Percentiles rank a stretch among this genome's conserved stretches.
phyloP scores from a whole-genome alignment of 2,329 filamentous ascomycete species.

The Trichophyton mentagrophytes region DNA sequence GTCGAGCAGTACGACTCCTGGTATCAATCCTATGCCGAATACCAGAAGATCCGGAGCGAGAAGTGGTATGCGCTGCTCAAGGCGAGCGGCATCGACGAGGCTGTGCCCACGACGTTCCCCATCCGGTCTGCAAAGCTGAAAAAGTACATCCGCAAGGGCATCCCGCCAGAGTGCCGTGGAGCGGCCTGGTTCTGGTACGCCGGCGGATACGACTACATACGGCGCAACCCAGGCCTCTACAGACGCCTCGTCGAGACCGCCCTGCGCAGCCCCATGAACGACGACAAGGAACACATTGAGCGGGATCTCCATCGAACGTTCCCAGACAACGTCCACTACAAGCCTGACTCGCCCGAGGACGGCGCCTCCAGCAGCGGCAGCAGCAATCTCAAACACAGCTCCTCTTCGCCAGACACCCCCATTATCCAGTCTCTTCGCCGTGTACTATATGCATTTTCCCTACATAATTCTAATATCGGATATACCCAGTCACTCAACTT shows the following conservation, averaged over 20 bases:
- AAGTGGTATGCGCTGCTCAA: constrained; percentile 75
- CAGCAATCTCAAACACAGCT: constrained; percentile 26
- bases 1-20: constrained; percentile 69
- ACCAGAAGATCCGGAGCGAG: constrained; percentile 58
- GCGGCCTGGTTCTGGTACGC: constrained; percentile 96
- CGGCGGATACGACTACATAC: constrained; percentile 66
- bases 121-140: constrained; percentile 71
- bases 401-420: constrained; percentile 46
- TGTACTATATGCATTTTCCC: constrained; percentile 76
- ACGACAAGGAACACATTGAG: constrained; percentile 83
- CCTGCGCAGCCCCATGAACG: constrained; percentile 50
- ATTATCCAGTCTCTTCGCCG: constrained; percentile 72
- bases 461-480: constrained; percentile 82
- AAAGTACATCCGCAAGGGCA: constrained; percentile 81
- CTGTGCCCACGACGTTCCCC: constrained; percentile 64
- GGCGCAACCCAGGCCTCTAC: constrained; percentile 66
- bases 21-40: constrained; percentile 61
- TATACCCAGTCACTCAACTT: constrained; percentile 97
- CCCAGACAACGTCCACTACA: constrained; percentile 85
- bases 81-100: constrained; percentile 60
- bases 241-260: constrained; percentile 54
- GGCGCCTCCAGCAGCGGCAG: constrained; percentile 11
- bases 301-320: constrained; percentile 88
- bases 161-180: constrained; percentile 88
- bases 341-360: constrained; percentile 43